Conservation (phyloP, 768 basidiomycete species). For the Leccinellum luteum region DNA sequence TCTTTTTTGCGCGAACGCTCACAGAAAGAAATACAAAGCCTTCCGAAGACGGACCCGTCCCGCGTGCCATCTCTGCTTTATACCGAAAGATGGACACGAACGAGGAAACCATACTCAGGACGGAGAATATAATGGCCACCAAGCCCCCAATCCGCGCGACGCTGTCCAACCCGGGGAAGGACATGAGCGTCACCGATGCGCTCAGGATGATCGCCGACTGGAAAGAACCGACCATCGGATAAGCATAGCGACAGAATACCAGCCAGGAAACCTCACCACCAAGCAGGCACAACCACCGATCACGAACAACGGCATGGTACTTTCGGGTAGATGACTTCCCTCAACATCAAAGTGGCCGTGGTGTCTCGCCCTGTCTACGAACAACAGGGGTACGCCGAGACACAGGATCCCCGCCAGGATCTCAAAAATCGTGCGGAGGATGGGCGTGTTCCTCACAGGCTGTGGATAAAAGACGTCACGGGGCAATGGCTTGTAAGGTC, state of each 20-base stretch:
- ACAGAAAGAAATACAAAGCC: constrained; percentile 57
- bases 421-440: constrained; percentile 53
- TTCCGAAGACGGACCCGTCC: constrained; percentile 44
- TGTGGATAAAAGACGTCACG: constrained; percentile 41
- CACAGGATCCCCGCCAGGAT: constrained; percentile 62
- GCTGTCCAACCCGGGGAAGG: constrained; percentile 70
- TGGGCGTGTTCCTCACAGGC: constrained; percentile 30
- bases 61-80: constrained; percentile 62
- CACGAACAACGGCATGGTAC: constrained; percentile 56
- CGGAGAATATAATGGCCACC: constrained; percentile 65
- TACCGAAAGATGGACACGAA: constrained; percentile 68
- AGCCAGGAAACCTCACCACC: constrained; percentile 44
- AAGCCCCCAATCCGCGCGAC: constrained; percentile 63
- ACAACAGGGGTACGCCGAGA: constrained; percentile 78
- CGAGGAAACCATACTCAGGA: constrained; percentile 65
- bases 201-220: constrained; percentile 81
- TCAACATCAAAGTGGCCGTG: constrained; percentile 58
- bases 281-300: constrained; percentile 65
- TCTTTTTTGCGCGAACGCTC: constrained; percentile 15
- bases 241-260: not conserved
- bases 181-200: constrained; percentile 78
- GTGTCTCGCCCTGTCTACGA: constrained; percentile 50
- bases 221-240: constrained; percentile 1
- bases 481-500: constrained; percentile 65
- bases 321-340: constrained; percentile 42